Percentiles rank a stretch among this genome's conserved stretches.
These are phyloP conservation scores for Talaromyces sp. DNA, from an alignment of 2,329 filamentous ascomycete species.

Conservation along the genomic window DNA sequence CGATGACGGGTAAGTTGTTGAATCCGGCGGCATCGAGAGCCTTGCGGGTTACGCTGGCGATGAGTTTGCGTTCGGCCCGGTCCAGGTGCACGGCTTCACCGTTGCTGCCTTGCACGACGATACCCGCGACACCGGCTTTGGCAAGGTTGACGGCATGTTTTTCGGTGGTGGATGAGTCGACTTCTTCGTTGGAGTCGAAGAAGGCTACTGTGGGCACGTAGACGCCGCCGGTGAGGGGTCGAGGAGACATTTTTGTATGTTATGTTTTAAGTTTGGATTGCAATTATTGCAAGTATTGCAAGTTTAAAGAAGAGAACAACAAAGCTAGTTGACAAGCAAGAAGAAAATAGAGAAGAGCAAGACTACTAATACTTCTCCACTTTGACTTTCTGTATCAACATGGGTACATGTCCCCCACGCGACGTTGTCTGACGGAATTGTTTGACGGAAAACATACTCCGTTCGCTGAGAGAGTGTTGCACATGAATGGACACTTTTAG, in stretches of 20 bases:
- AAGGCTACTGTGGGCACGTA: constrained; percentile 73
- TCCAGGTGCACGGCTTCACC: constrained; percentile 76
- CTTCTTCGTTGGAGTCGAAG: constrained; percentile 59
- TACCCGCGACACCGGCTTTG: constrained; percentile 63
- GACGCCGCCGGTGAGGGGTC: constrained; percentile 47
- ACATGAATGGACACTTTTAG: not conserved
- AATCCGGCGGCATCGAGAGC: constrained; percentile 65
- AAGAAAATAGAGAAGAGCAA: not conserved
- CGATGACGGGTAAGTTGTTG: constrained; percentile 63
- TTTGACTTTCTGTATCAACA: not conserved
- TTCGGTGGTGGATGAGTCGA: constrained; percentile 59
- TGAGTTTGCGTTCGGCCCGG: constrained; percentile 61
- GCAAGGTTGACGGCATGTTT: constrained; percentile 64
- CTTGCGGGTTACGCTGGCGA: constrained; percentile 64
- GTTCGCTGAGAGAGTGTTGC: no score
- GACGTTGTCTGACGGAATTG: not conserved
- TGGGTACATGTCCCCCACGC: not conserved
- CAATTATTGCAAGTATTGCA: no score
- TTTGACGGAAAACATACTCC: not conserved
- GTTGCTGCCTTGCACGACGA: constrained; percentile 75
- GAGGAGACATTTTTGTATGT: constrained; percentile 14
- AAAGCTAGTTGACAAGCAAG: not conserved
- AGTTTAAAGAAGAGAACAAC: not conserved
- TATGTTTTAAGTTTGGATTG: no score
- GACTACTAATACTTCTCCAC: not conserved